These are phyloP conservation scores for Mycena chlorophos DNA, from an alignment of 768 basidiomycete genomes.

Conservation along the genomic window DNA sequence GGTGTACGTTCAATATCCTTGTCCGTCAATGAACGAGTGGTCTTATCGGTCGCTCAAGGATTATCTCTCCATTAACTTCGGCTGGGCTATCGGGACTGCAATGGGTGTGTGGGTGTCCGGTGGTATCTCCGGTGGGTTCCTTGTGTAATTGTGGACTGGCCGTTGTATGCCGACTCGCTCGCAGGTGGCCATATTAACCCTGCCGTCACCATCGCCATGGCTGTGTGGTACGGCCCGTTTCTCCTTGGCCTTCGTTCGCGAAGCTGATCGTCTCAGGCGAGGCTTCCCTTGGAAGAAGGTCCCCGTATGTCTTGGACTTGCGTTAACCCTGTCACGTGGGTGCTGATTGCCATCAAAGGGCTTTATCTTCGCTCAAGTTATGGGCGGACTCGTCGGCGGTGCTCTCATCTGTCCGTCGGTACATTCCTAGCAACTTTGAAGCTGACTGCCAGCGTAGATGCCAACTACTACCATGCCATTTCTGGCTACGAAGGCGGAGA, in stretches of 20 bases:
- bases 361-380: slow-evolving; percentile 57
- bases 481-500: slow-evolving; percentile 60
- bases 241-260: slow-evolving; percentile 7
- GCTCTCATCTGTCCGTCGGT: slow-evolving; percentile 56
- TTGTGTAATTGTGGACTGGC: background rate
- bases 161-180: slow-evolving; percentile 13
- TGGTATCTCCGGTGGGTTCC: slow-evolving; percentile 30
- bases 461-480: slow-evolving; percentile 68
- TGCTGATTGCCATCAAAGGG: background rate
- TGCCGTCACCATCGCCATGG: slow-evolving; percentile 26
- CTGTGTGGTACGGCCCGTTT: slow-evolving; percentile 6
- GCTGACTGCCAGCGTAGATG: no score
- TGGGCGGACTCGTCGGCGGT: slow-evolving; percentile 61
- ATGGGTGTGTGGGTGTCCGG: slow-evolving; percentile 42
- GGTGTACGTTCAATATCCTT: slow-evolving; percentile 41
- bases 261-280: slow-evolving; percentile 38
- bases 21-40: background rate
- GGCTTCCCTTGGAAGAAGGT: slow-evolving; percentile 62
- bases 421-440: no score
- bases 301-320: slow-evolving; percentile 28
- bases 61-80: slow-evolving; percentile 34
- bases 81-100: slow-evolving; percentile 37
- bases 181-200: slow-evolving; percentile 33
- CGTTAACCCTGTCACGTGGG: background rate
- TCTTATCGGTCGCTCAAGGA: slow-evolving; percentile 28